phyloP scores from a whole-genome alignment of 441 rosid genomes.

The Arabidopsis lyrata region DNA sequence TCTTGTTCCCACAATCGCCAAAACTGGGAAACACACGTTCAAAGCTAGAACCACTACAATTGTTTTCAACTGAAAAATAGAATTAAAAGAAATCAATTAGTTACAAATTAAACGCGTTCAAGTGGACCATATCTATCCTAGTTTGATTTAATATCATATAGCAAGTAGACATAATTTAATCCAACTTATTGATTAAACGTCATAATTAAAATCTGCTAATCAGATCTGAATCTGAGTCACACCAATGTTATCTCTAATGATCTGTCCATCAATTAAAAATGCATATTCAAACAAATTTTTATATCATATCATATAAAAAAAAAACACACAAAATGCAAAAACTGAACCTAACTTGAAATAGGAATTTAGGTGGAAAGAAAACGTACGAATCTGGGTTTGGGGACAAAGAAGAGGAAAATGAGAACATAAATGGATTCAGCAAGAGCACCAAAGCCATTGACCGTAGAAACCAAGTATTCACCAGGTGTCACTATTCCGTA shows the following conservation, averaged over 20 bases:
- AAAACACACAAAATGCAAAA: background rate
- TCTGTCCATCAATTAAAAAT: constrained; percentile 20
- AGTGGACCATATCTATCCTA: constrained; percentile 8
- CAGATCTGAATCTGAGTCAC: constrained; percentile 41
- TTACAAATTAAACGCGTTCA: constrained; percentile 5
- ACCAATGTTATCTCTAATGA: constrained; percentile 14
- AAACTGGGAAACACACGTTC: constrained; percentile 59
- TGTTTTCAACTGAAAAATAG: constrained; percentile 57
- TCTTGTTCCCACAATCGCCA: constrained; percentile 56
- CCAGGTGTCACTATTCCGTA: constrained; percentile 79
- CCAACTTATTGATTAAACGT: background rate
- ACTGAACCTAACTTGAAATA: background rate
- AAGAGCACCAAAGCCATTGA: constrained; percentile 72
- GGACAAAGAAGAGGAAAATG: constrained; percentile 65
- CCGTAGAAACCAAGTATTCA: constrained; percentile 67
- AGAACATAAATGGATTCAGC: constrained; percentile 60
- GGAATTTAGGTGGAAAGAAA: background rate
- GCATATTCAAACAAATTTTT: background rate
- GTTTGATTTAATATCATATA: background rate
- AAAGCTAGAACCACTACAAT: constrained; percentile 51
- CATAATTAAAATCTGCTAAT: constrained; percentile 7
- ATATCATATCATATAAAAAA: background rate
- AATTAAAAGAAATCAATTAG: background rate
- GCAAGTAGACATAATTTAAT: constrained; percentile 20
- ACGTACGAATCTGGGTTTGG: constrained; percentile 57